Conservation (phyloP, 345 rosid genomes). For the Lepidium aucheri region DNA sequence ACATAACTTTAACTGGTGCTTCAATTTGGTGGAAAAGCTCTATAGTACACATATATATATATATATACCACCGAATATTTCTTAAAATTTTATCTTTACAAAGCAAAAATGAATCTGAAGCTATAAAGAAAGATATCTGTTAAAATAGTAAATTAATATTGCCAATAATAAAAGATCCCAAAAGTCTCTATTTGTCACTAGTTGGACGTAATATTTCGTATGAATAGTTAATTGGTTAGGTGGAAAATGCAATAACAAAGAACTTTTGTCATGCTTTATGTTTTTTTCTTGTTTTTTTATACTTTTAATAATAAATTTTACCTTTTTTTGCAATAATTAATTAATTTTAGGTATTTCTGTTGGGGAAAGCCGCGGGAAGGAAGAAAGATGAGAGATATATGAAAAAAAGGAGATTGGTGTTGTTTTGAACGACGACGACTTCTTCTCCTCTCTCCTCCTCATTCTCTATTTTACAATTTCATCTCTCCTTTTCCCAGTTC, state of each 20-base stretch:
- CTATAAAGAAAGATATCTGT: too few species aligned
- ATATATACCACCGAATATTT: too few species aligned
- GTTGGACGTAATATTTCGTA: not conserved
- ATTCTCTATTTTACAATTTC: slow-evolving; percentile 4
- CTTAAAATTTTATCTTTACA: not conserved
- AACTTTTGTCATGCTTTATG: not conserved
- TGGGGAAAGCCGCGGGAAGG: slow-evolving; percentile 28
- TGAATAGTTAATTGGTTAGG: not conserved
- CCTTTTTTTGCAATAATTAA: not conserved
- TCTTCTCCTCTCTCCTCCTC: slow-evolving; percentile 1
- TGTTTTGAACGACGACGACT: slow-evolving; percentile 21
- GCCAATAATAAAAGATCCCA: not conserved
- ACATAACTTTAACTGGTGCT: too few species aligned
- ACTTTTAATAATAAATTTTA: not conserved
- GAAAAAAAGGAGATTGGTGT: not conserved
- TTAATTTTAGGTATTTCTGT: slow-evolving; percentile 13
- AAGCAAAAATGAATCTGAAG: too few species aligned
- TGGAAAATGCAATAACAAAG: not conserved
- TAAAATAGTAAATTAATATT: not conserved
- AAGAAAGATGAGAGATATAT: slow-evolving; percentile 12
- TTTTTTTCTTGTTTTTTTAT: not conserved
- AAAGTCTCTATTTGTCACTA: not conserved
- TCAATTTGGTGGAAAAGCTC: too few species aligned
- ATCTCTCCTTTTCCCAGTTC: slow-evolving; percentile 2
- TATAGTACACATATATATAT: too few species aligned